phyloP scores from a whole-genome alignment of 2,329 filamentous ascomycete genomes.

The Penicillium sp. region DNA sequence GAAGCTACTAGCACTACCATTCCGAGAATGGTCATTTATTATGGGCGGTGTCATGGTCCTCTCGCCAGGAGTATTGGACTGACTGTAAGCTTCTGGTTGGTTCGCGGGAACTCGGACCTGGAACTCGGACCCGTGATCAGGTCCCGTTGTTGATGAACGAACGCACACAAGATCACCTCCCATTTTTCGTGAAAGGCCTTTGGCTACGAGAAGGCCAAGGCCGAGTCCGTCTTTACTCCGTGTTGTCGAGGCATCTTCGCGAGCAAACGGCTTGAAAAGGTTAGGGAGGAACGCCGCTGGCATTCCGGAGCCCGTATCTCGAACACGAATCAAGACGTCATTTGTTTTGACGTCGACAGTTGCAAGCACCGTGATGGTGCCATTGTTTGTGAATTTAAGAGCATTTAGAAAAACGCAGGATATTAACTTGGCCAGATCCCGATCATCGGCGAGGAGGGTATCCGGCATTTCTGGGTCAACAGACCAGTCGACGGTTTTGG shows the following conservation, averaged over 20 bases:
- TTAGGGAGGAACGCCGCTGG: constrained; percentile 59
- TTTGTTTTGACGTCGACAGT: constrained; percentile 48
- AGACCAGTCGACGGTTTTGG: constrained; percentile 45
- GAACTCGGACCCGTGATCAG: constrained; percentile 60
- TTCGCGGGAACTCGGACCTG: constrained; percentile 60
- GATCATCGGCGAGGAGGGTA: constrained; percentile 51
- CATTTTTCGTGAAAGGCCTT: constrained; percentile 62
- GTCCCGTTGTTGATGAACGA: constrained; percentile 56
- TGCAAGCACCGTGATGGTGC: constrained; percentile 53
- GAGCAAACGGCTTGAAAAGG: constrained; percentile 64
- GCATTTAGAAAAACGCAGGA: constrained; percentile 62
- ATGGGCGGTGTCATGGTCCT: constrained; percentile 34
- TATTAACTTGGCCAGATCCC: constrained; percentile 58
- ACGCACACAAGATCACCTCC: constrained; percentile 62
- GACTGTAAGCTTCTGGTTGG: constrained; percentile 41
- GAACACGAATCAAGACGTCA: constrained; percentile 56
- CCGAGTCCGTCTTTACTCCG: constrained; percentile 63
- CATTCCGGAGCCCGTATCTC: constrained; percentile 64
- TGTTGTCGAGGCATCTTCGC: constrained; percentile 62
- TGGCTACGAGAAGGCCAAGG: constrained; percentile 64
- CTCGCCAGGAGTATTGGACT: constrained; percentile 47
- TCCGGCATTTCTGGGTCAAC: constrained; percentile 46
- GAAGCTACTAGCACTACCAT: constrained; percentile 22
- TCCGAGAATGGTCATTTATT: constrained; percentile 17
- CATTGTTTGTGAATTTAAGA: constrained; percentile 64